Conservation (phyloP, 108 stramenopile species). For the Stephanodiscus triporus region DNA sequence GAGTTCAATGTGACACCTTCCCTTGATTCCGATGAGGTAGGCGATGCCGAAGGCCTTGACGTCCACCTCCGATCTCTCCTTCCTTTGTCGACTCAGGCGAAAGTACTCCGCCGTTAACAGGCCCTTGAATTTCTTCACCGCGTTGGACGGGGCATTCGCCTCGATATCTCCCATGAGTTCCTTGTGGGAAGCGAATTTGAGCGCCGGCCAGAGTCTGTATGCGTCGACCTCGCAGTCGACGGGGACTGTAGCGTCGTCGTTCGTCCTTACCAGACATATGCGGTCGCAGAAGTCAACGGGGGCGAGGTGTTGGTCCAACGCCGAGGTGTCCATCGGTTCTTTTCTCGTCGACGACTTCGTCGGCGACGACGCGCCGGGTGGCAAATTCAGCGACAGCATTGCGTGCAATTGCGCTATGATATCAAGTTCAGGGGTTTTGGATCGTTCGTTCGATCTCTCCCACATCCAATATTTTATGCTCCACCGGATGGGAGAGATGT, state of each 20-base stretch:
- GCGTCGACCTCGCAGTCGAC: neutral
- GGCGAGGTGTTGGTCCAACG: neutral
- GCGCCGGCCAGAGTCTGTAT: neutral
- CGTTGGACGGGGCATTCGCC: neutral
- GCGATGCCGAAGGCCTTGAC: constrained; percentile 1
- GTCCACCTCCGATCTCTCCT: neutral
- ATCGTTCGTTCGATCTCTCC: too few relatives aligned
- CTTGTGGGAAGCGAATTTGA: neutral
- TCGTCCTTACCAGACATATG: neutral
- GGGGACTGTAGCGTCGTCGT: neutral
- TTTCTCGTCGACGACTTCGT: too few relatives aligned
- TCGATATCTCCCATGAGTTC: neutral
- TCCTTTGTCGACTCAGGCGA: neutral
- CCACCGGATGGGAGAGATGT: too few relatives aligned
- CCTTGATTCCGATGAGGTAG: constrained; percentile 2
- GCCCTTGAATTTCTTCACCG: neutral
- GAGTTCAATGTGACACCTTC: neutral
- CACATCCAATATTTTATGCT: too few relatives aligned
- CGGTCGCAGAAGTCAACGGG: neutral
- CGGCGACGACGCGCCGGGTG: too few relatives aligned
- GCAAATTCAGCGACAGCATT: too few relatives aligned
- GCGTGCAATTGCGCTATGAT: too few relatives aligned
- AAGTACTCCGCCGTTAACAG: neutral
- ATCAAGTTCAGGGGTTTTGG: too few relatives aligned
- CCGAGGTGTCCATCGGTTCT: too few relatives aligned